Base-by-base conservation (phyloP, 2,329 filamentous ascomycete genomes). In the Acarospora socialis region DNA sequence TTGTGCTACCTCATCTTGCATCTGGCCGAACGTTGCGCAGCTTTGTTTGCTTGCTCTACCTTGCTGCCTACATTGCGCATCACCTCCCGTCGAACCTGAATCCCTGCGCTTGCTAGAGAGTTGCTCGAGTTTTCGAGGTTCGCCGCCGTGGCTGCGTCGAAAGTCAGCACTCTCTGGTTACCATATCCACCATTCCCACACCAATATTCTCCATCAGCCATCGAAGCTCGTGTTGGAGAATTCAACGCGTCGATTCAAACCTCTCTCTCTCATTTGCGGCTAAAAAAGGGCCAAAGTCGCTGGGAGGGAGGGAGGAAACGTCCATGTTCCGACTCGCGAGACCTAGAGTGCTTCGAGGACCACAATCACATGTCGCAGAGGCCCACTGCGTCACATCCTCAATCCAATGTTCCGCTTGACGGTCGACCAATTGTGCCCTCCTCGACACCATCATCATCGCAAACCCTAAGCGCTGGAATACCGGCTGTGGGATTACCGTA, bases 361-460 rank as follows among this genome's bases (percentile, higher is more conserved):
- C 28, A 42, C 35, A 26, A 21, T 28, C 35, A 39, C 27, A 42
- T 42, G 40, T 42, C 40, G 35, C 38, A 38, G 36, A 32, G 36
- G 21, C 24, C 30, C 19, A 21, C 33, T 17, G 25, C 27, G 24
- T 25, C 35, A 21, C 38, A 38, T 24, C 25, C 40, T 32, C 31
- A 28, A 8, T 33, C 33, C 17, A 34, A 18, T 15, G 31, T 30
- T 33, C 28, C 27, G 13, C 34, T 35, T 9, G 25, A 34, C 27
- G 30, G 36, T 10, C 33, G 24, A 18, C 17, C 21, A 10, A 34
- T 35, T 24, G 25, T 13, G 5, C 5, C 23, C 5, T 25, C 12
- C 12, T 13, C 23, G 6, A 25, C 5, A 15, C 7, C 23, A 25
- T 5, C 12, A 10, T 25, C 4, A 25, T 10, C n/a, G n/a, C n/a